A percentile compares a stretch with the other conserved stretches of the same genome.
phyloP scores from a whole-genome alignment of 352 stramenopile genomes.

The Phytophthora rubi region DNA sequence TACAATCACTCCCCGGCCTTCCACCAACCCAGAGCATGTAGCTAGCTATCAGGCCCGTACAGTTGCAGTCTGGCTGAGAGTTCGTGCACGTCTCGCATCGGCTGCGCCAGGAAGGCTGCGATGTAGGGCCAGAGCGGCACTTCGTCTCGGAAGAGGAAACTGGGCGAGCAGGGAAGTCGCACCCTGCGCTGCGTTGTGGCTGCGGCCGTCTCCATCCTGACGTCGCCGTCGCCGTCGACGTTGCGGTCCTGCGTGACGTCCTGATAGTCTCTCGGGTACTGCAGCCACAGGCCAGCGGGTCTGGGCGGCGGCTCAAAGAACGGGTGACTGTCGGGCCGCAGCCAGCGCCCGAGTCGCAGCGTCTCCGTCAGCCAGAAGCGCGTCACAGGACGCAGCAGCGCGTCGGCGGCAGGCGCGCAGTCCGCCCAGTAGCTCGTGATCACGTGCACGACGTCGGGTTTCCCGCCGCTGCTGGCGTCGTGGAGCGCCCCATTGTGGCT shows the following conservation, averaged over 20 bases:
- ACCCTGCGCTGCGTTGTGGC: conserved; percentile 19
- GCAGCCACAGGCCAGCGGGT: conserved; percentile 23
- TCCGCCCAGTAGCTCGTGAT: conserved; percentile 66
- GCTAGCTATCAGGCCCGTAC: conserved; percentile 33
- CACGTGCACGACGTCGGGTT: conserved; percentile 40
- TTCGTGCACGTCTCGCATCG: conserved; percentile 46
- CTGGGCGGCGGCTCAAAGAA: conserved; percentile 57
- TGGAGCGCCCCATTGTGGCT: conserved; percentile 26
- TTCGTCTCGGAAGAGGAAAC: conserved; percentile 31
- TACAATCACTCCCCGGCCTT: conserved; percentile 13
- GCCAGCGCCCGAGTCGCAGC: conserved; percentile 43
- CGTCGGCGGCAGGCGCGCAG: not conserved
- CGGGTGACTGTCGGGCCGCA: conserved; percentile 38
- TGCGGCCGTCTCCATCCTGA: conserved; percentile 23
- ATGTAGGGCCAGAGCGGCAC: conserved; percentile 82
- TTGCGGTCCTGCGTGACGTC: conserved; percentile 13
- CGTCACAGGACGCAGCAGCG: conserved; percentile 40
- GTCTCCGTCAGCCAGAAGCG: conserved; percentile 64
- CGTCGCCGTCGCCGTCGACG: conserved; percentile 22
- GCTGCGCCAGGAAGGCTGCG: conserved; percentile 48
- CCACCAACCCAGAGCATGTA: not conserved
- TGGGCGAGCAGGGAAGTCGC: conserved; percentile 55
- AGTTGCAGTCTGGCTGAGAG: conserved; percentile 46
- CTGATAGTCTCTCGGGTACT: conserved; percentile 52
- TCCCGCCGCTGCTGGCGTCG: not conserved